Evolutionary conservation across 1,139 yeast species (phyloP).

Genomic region (Debaryomyces psychrophilus): DNA sequence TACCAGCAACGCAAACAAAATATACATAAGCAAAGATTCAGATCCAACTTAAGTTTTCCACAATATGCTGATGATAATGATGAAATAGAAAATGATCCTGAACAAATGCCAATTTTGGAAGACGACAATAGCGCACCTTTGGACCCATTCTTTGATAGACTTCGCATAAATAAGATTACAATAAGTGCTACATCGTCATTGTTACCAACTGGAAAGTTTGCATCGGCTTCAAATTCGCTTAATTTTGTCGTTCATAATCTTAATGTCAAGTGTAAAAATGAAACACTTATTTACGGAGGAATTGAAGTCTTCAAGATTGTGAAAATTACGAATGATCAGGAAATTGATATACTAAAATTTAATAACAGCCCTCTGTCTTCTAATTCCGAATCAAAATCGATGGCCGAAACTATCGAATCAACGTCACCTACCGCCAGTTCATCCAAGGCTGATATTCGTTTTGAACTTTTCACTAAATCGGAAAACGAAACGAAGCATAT

Average conservation of each 20-base stretch:
- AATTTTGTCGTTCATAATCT: slow-evolving; percentile 34
- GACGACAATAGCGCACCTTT: neutral
- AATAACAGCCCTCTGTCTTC: slow-evolving; percentile 13
- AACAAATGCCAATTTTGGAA: neutral
- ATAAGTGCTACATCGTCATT: slow-evolving; percentile 53
- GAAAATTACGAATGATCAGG: slow-evolving; percentile 20
- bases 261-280: slow-evolving; percentile 46
- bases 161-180: slow-evolving; percentile 37
- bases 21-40: slow-evolving; percentile 10
- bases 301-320: slow-evolving; percentile 35
- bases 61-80: slow-evolving; percentile 32
- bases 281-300: slow-evolving; percentile 51
- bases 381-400: neutral
- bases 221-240: slow-evolving; percentile 29
- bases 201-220: slow-evolving; percentile 40
- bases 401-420: neutral
- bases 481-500: slow-evolving; percentile 23
- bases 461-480: slow-evolving; percentile 46
- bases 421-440: slow-evolving; percentile 11
- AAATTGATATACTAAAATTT: slow-evolving; percentile 24
- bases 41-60: slow-evolving; percentile 28
- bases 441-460: slow-evolving; percentile 51
- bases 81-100: slow-evolving; percentile 13
- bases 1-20: slow-evolving; percentile 34
- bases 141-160: slow-evolving; percentile 31